A percentile compares a stretch with the other conserved stretches of the same genome.
Conservation (phyloP, 371 early-diverging fungal genomes). For the Mortierella sp. region DNA sequence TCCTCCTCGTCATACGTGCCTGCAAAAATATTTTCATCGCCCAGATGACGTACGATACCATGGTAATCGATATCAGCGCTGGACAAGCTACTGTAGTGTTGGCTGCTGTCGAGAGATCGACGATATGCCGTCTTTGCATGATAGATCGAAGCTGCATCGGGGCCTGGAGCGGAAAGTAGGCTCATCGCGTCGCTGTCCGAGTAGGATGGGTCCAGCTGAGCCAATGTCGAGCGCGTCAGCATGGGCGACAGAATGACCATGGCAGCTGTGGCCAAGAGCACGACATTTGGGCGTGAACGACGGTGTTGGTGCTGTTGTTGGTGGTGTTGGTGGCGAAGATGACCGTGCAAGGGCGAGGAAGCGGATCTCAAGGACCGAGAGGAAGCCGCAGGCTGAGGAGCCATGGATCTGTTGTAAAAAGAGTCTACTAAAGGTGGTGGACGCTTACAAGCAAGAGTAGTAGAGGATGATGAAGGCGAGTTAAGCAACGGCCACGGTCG, state of each 20-base stretch:
- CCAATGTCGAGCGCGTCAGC: background rate
- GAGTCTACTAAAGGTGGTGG: background rate
- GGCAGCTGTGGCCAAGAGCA: background rate
- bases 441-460: background rate
- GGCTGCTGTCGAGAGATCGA: background rate
- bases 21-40: background rate
- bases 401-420: background rate
- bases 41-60: background rate
- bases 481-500: background rate
- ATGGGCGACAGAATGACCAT: background rate
- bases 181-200: background rate
- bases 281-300: background rate
- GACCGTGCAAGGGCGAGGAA: background rate
- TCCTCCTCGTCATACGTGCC: background rate
- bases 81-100: background rate
- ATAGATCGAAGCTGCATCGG: background rate
- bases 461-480: background rate
- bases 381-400: background rate
- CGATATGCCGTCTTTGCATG: background rate
- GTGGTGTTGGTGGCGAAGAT: background rate
- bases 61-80: background rate
- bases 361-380: background rate
- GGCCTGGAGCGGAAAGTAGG: background rate
- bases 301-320: background rate
- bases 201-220: background rate